phyloP scores from a whole-genome alignment of 768 basidiomycete genomes.

The Pholiota conissans region DNA sequence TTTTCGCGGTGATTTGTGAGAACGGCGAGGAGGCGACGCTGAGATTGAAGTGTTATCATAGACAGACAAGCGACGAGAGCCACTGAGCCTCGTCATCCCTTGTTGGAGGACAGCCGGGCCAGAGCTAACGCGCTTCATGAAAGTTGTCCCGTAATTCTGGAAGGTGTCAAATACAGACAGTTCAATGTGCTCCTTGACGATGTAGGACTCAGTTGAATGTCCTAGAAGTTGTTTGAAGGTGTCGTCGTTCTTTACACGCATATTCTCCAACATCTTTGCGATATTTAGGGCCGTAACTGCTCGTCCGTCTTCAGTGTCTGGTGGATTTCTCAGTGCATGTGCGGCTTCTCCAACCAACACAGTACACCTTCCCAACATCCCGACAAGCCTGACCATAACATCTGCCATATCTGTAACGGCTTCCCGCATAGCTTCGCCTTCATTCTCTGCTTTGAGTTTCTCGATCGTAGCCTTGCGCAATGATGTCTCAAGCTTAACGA shows the following conservation, averaged over 20 bases:
- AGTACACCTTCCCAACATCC: slow-evolving; percentile 79
- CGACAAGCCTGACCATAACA: slow-evolving; percentile 69
- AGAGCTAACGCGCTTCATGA: slow-evolving; percentile 51
- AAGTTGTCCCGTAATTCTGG: slow-evolving; percentile 48
- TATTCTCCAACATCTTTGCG: slow-evolving; percentile 46
- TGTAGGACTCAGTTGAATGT: slow-evolving; percentile 63
- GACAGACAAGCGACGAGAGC: slow-evolving; percentile 39
- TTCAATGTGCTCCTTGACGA: slow-evolving; percentile 34
- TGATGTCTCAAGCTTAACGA: slow-evolving; percentile 68
- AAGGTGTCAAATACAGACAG: slow-evolving; percentile 45
- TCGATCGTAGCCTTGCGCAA: slow-evolving; percentile 74
- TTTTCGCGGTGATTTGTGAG: slow-evolving; percentile 65
- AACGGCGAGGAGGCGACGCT: slow-evolving; percentile 54
- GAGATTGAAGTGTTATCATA: slow-evolving; percentile 42
- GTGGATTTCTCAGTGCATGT: slow-evolving; percentile 31
- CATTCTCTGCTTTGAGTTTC: slow-evolving; percentile 60
- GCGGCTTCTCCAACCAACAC: slow-evolving; percentile 65
- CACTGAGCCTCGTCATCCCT: slow-evolving; percentile 13
- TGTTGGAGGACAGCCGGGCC: slow-evolving; percentile 45
- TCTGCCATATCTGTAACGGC: slow-evolving; percentile 66
- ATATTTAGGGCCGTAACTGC: slow-evolving; percentile 43
- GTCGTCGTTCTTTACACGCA: slow-evolving; percentile 70
- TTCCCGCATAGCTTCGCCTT: slow-evolving; percentile 61
- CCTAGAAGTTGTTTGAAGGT: slow-evolving; percentile 68
- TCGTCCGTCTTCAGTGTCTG: slow-evolving; percentile 31